These are phyloP conservation scores for Colletotrichum incanum DNA, from an alignment of 2,329 filamentous ascomycete genomes.

Conservation along the genomic window DNA sequence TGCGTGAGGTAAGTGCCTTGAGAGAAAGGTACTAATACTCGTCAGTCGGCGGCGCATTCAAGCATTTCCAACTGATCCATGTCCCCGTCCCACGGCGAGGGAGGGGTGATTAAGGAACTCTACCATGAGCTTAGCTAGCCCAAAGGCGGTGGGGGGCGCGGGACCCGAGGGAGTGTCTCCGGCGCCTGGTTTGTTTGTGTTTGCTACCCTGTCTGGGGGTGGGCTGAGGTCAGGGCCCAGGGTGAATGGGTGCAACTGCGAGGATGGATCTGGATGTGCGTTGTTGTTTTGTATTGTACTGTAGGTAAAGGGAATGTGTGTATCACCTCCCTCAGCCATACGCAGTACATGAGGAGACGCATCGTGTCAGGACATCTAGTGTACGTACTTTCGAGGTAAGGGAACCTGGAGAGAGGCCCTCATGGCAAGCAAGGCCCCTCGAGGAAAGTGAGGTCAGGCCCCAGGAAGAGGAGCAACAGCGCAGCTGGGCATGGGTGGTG, in stretches of 20 bases:
- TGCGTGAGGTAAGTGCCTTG: neutral
- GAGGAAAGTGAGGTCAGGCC: constrained; percentile 14
- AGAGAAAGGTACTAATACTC: constrained; percentile 1
- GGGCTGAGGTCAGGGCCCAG: neutral
- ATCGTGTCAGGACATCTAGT: neutral
- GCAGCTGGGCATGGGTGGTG: constrained; percentile 13
- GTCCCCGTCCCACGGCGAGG: neutral
- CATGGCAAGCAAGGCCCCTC: neutral
- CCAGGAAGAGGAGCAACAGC: neutral
- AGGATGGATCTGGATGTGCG: neutral
- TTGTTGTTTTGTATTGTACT: neutral
- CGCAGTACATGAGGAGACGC: neutral
- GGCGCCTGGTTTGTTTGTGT: constrained; percentile 24
- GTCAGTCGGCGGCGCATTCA: constrained; percentile 23
- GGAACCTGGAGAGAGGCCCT: neutral
- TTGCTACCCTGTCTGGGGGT: constrained; percentile 5
- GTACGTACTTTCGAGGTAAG: neutral
- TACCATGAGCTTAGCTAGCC: constrained; percentile 12
- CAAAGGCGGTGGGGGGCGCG: constrained; percentile 17
- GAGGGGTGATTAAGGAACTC: constrained; percentile 1
- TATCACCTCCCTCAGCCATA: neutral
- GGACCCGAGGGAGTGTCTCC: constrained; percentile 31
- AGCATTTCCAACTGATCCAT: constrained; percentile 28
- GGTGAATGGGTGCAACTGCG: constrained; percentile 1
- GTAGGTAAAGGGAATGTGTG: neutral